Percentiles rank a stretch among this genome's conserved stretches.
Conservation (phyloP, 257 asterid species). For the Solanum gracilifrons region DNA sequence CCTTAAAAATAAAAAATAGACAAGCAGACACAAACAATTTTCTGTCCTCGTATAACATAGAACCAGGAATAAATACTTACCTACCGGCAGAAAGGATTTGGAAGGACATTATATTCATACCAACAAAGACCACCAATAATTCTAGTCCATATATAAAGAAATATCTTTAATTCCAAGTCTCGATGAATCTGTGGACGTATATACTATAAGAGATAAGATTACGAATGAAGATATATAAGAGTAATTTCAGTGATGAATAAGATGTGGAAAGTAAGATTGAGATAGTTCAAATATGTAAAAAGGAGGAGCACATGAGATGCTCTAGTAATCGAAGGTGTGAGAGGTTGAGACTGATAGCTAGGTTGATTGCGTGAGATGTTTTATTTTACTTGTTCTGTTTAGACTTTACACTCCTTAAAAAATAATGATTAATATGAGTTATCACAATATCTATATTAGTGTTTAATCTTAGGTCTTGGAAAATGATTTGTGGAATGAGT, state of each 20-base stretch:
- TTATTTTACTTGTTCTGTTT: not conserved
- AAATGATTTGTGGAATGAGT: not conserved
- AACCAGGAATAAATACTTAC: not conserved
- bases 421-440: not conserved
- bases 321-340: not conserved
- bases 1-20: not conserved
- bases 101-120: not conserved
- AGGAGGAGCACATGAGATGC: too few species aligned
- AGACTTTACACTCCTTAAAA: not conserved
- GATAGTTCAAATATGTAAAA: not conserved
- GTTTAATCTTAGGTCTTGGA: not conserved
- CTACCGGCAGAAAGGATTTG: not conserved
- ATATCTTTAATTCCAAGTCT: not conserved
- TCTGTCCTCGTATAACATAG: not conserved
- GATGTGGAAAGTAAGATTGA: not conserved
- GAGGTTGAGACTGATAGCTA: not conserved
- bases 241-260: not conserved
- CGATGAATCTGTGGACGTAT: not conserved
- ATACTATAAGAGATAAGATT: not conserved
- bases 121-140: not conserved
- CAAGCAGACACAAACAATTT: not conserved
- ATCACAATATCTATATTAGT: not conserved
- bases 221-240: not conserved
- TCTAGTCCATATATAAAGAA: not conserved
- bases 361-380: not conserved